A percentile compares a stretch with the other conserved stretches of the same genome.
Evolutionary conservation across 257 asterid species (phyloP).

Genomic region (Avicennia marina): DNA sequence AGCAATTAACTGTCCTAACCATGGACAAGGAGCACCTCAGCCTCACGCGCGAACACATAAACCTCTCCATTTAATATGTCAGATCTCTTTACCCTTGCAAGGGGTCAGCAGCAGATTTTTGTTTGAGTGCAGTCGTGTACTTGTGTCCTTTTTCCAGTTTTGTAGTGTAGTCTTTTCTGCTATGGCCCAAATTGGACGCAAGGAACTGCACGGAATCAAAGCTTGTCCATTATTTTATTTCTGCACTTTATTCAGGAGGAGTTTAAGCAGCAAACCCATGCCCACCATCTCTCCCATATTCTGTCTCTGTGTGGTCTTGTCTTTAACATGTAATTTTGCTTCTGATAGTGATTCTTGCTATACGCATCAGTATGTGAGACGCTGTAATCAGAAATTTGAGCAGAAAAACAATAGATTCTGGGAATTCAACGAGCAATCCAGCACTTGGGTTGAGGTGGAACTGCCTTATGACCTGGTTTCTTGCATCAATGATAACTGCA

Average conservation of each 20-base stretch:
- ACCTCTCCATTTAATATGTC: not conserved
- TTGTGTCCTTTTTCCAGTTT: too few species aligned
- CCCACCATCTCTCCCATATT: conserved; percentile 23
- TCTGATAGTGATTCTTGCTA: conserved; percentile 34
- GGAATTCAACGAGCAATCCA: conserved; percentile 60
- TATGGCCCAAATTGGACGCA: conserved; percentile 38
- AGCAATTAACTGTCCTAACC: too few species aligned
- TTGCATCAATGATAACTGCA: conserved; percentile 49
- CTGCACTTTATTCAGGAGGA: not conserved
- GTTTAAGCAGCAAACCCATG: conserved; percentile 25
- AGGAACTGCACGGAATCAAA: conserved; percentile 13
- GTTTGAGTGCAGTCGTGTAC: too few species aligned
- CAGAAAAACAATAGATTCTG: conserved; percentile 60
- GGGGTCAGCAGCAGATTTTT: conserved; percentile 7
- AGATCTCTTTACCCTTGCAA: conserved; percentile 1
- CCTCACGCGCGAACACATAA: not conserved
- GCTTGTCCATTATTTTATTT: conserved; percentile 13
- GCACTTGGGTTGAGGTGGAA: conserved; percentile 59
- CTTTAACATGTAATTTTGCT: conserved; percentile 8
- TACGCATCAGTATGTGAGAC: conserved; percentile 26
- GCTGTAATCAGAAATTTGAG: conserved; percentile 40
- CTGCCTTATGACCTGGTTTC: conserved; percentile 64
- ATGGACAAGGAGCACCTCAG: conserved; percentile 17
- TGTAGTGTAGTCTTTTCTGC: conserved; percentile 19
- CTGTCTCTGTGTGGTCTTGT: conserved; percentile 26